Base-by-base conservation (phyloP, 2,329 filamentous ascomycete genomes). In the Lachnellula hyalina region DNA sequence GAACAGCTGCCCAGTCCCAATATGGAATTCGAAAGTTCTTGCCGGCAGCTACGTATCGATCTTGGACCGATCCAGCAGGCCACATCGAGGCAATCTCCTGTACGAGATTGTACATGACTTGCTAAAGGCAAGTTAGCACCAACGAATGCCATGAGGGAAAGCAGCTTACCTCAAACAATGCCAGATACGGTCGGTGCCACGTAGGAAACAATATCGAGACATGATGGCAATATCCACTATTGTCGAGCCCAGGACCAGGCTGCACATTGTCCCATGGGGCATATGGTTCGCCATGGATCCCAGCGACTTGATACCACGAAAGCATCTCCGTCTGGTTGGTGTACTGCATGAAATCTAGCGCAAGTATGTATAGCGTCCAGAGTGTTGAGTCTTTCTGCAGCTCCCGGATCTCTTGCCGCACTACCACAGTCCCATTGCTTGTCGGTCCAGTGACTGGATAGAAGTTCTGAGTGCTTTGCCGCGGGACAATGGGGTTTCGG, bases 131-230 rank as follows among this genome's bases (percentile, higher is more conserved):
- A 35, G 32, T 46, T 46, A 52, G 49, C 47, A 4, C 28, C 14
- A 21, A 36, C 6, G n/a, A 40, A 23, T 5, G 5, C 15, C 14
- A 9, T 25, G 25, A 11, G 4, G 1, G 15, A 41, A 14, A 34
- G 25, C 8, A 8, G 50, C 68, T 11, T 67, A 81, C 78, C 79
- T 85, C 81, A 54, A 73, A 83, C 14, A 83, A 70, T 6, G 75
- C 70, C 45, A 82, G 62, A 57, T 79, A 84, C 4, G 79, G 75
- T 19, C 81, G 75, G 65, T 85, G 81, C 81, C 79, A 84, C 8
- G 63, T 60, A 19, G 61, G 61, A 46, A 68, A 66, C n/a, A 68
- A 53, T 28, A 65, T 60, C 8, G 65, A 66, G 23, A 62, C 59
- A 56, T 68, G 65, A 6, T 55, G 55, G 42, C 65, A 67, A 52